Evolutionary conservation across 176 grass and related monocot species (phyloP).

Genomic region (Cocos nucifera): DNA sequence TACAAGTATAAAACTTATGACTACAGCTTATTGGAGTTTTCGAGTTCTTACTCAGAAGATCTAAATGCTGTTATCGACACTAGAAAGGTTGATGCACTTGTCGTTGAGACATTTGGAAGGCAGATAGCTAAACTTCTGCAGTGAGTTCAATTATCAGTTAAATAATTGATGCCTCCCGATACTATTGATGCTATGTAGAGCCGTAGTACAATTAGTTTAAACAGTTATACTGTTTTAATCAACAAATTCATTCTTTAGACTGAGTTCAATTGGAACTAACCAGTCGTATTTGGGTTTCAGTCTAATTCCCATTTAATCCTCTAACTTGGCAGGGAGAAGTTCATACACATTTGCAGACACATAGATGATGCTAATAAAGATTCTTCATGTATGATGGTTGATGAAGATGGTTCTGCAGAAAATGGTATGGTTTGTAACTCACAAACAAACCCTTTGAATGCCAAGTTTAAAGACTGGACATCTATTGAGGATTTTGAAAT

Average conservation of each 20-base stretch:
- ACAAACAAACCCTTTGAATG: slow-evolving; percentile 39
- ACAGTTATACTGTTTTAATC: too few relatives aligned
- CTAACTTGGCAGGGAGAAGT: slow-evolving; percentile 65
- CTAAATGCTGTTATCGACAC: slow-evolving; percentile 91
- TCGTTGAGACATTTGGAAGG: slow-evolving; percentile 88
- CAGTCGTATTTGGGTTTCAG: not conserved
- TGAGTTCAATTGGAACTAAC: too few relatives aligned
- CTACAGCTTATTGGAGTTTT: slow-evolving; percentile 67
- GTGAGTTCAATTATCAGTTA: slow-evolving; percentile 31
- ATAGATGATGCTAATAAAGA: slow-evolving; percentile 60
- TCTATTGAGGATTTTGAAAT: slow-evolving; percentile 99
- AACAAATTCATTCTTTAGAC: too few relatives aligned
- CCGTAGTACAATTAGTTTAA: too few relatives aligned
- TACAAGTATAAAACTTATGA: slow-evolving; percentile 42
- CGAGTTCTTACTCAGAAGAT: slow-evolving; percentile 73
- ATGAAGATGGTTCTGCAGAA: slow-evolving; percentile 47
- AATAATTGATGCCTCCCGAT: not conserved
- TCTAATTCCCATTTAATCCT: slow-evolving; percentile 9
- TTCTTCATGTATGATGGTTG: slow-evolving; percentile 39
- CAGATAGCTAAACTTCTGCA: slow-evolving; percentile 72
- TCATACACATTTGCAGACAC: slow-evolving; percentile 73
- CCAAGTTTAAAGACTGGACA: slow-evolving; percentile 69
- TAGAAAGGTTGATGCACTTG: slow-evolving; percentile 79
- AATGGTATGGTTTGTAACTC: slow-evolving; percentile 32
- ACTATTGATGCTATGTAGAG: not conserved